Evolutionary conservation across 2,329 filamentous ascomycete genomes (phyloP), one percentile per base, ranked within the genome.

Genomic region (Curvularia hawaiiensis): DNA sequence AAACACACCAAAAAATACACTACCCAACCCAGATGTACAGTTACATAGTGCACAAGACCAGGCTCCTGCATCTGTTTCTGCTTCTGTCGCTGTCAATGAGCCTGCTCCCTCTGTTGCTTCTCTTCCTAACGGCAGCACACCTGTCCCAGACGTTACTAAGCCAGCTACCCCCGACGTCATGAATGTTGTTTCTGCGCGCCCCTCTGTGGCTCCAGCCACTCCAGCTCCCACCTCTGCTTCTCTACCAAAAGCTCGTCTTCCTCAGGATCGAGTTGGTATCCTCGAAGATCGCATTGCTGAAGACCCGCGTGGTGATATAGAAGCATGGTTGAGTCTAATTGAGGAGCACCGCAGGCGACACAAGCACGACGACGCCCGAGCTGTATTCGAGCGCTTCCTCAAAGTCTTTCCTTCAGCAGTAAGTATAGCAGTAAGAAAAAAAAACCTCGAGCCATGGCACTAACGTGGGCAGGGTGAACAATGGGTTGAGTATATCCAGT

Each of bases 251-350:
- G 80, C 84, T 65, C 84, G 87, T 61, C 79, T 89, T 62, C 86
- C 89, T 54, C 85, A 89, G 78, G 90, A 96, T 78, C 85, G 85
- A 63, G 83, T 94, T 67, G 88, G 89, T 56, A 85, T 93, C 58
- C 83, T 98, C 71, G 94, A 99, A 80, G 91, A 95, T 75, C 88
- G 94, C 72, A 90, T 98, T 75, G 89, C 90, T 74, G 91, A 97
- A 71, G 95, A 99, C 73, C 91, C 94, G 16, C 90, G 92, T 69
- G 95, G 94, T 71, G 93, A 97, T 68, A 86, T 95, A 77, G 90
- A 95, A 74, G 92, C 94, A 31, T 99, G 95, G 95, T 80, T 96
- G 69, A 85, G 86, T 64, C 83, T 99, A 73, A 94, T 99, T 73
- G 85, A 86, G 65, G 92, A 97, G 74, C 87, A 97, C 76, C 89